Evolutionary conservation across 345 rosid species (phyloP).

Genomic region (Aquilaria malaccensis): DNA sequence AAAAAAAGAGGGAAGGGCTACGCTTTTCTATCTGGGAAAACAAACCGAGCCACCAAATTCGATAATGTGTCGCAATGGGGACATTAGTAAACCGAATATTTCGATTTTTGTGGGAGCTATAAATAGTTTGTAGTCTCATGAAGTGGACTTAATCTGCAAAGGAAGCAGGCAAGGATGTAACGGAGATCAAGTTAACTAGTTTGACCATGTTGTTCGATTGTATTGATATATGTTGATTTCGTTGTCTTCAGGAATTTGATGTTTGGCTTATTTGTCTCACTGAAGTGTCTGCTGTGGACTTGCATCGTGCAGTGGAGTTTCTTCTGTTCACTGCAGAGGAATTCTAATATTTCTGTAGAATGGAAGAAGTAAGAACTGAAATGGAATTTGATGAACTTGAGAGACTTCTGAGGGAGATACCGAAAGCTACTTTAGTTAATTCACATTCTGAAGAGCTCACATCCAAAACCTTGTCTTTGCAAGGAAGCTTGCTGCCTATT

Average conservation of each 20-base stretch:
- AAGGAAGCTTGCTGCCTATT: conserved; percentile 21
- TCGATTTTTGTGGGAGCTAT: neutral
- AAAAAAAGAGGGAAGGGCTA: too few species aligned
- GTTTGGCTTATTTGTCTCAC: conserved; percentile 11
- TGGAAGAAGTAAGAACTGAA: conserved; percentile 54
- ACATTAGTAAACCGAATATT: too few species aligned
- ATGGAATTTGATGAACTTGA: conserved; percentile 66
- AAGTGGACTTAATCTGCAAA: neutral
- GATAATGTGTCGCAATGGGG: too few species aligned
- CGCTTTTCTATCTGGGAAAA: too few species aligned
- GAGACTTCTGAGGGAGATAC: conserved; percentile 77
- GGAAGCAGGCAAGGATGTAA: neutral
- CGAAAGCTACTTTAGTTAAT: conserved; percentile 58
- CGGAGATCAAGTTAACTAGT: too few species aligned
- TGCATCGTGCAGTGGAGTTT: conserved; percentile 10
- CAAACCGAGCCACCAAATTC: too few species aligned
- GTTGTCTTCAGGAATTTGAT: conserved; percentile 2
- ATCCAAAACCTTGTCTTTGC: conserved; percentile 19
- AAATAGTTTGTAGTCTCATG: neutral
- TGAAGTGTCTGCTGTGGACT: conserved; percentile 20
- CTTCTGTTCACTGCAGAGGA: conserved; percentile 9
- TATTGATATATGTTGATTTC: too few species aligned
- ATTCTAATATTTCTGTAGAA: conserved; percentile 16
- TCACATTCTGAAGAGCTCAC: conserved; percentile 35
- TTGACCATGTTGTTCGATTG: too few species aligned